Conservation (phyloP, 371 early-diverging fungal genomes). For the Apophysomyces variabilis region DNA sequence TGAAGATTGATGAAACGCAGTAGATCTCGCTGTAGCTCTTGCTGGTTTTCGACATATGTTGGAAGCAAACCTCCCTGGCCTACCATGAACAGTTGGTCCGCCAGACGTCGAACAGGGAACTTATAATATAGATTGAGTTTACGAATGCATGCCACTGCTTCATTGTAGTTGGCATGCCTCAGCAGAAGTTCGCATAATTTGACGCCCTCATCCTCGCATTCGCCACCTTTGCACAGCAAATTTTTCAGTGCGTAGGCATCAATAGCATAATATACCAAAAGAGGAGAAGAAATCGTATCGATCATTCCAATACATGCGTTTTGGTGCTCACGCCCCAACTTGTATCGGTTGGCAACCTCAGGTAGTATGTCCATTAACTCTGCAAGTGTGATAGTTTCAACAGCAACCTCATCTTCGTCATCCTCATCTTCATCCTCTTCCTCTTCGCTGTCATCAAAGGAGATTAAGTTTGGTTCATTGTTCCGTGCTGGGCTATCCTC, state of each 20-base stretch:
- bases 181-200: conserved; percentile 29
- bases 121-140: conserved; percentile 29
- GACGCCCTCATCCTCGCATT: conserved; percentile 36
- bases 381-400: conserved; percentile 20
- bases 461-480: conserved; percentile 34
- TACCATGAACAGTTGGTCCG: conserved; percentile 29
- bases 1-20: conserved; percentile 41
- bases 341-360: conserved; percentile 22
- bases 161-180: conserved; percentile 32
- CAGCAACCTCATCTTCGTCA: conserved; percentile 24
- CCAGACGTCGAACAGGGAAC: conserved; percentile 32
- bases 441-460: conserved; percentile 30
- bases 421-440: conserved; percentile 20
- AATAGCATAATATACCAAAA: conserved; percentile 45
- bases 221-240: conserved; percentile 28
- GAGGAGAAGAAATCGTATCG: conserved; percentile 27
- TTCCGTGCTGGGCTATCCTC: conserved; percentile 11
- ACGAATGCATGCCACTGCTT: conserved; percentile 36
- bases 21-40: conserved; percentile 28
- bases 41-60: conserved; percentile 20
- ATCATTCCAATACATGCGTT: conserved; percentile 24
- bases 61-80: conserved; percentile 29
- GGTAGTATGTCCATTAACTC: conserved; percentile 25
- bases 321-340: conserved; percentile 27
- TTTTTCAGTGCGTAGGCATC: conserved; percentile 27